Base-by-base conservation (phyloP, 495 filamentous ascomycete genomes). In the Achaetomiella virescens region DNA sequence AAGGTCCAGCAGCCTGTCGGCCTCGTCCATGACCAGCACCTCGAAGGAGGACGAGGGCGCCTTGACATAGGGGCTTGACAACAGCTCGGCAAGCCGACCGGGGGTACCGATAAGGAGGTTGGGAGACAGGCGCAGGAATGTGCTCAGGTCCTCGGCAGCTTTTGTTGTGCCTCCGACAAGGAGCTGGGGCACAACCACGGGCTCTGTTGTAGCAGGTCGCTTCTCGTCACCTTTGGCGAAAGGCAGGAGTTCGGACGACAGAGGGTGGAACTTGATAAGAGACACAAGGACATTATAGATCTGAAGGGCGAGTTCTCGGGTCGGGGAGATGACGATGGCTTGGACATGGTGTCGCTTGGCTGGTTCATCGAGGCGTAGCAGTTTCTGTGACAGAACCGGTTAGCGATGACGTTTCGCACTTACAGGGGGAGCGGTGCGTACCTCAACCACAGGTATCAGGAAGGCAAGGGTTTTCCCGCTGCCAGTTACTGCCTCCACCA, bases 401-500 rank as follows among this genome's bases (percentile, higher is more conserved):
- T 9, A 49, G 53, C 17, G 17, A 20, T 3, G 8, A 12, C 50
- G 9, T 21, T 9, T 3, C 1, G 0, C 40, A 2, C 9, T 3
- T 38, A 6, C 15, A 6, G n/a, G 3, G 5, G 17, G 15, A 1
- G 17, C 2, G 10, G 42, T 14, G n/a, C 50, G 27, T 38, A 67
- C 66, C 58, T 96, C 90, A 12, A 97, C 78, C 2, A 97, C 73
- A 0, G 93, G 93, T 24, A 98, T 88, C 44, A 98, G 70, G 63
- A 93, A 97, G 2, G 90, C 86, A 40, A 97, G 73, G 0, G 93
- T 97, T 71, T 98, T 98, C 42, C 93, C 93, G 65, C 88, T 93
- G 8, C 95, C 93, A 2, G 93, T 98, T 8, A 97, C 93, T 2
- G 93, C 95, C 79, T 96, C 91, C 25, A 97, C 92, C 3, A 97